phyloP scores from a whole-genome alignment of 441 rosid genomes.

The Mallotus repandus region DNA sequence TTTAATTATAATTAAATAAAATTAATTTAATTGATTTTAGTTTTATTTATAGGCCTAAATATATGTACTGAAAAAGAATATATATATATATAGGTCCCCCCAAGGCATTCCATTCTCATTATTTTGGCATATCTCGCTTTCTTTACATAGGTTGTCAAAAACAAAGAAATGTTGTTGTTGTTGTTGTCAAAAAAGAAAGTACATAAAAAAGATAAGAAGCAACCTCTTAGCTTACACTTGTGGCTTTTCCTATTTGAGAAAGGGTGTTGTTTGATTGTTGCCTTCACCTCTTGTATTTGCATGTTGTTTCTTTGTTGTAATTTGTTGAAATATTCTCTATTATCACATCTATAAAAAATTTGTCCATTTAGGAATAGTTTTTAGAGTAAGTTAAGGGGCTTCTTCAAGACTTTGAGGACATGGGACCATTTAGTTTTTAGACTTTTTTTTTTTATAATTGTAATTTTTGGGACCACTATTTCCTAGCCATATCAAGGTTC shows the following conservation, averaged over 20 bases:
- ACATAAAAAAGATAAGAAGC: slow-evolving; percentile 8
- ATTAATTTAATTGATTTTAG: too few relatives aligned
- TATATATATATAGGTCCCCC: neutral
- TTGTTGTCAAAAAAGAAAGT: neutral
- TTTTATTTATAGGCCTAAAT: too few relatives aligned
- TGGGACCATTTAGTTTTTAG: neutral
- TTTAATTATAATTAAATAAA: too few relatives aligned
- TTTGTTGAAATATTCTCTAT: neutral
- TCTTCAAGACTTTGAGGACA: neutral
- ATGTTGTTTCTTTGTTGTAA: neutral
- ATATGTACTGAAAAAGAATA: too few relatives aligned
- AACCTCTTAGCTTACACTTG: slow-evolving; percentile 16
- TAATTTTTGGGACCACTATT: neutral
- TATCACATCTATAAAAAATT: neutral
- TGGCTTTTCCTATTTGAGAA: slow-evolving; percentile 26
- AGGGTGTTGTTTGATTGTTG: neutral
- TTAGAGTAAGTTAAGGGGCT: neutral
- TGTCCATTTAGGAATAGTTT: neutral
- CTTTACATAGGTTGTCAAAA: slow-evolving; percentile 9
- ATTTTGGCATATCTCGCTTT: neutral
- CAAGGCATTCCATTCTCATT: too few relatives aligned
- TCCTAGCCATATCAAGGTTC: neutral
- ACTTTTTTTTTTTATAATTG: too few relatives aligned
- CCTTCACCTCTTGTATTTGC: neutral
- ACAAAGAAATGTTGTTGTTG: neutral